Conservation (phyloP, 2,329 filamentous ascomycete genomes). For the Chrysoporthe austroafricana region DNA sequence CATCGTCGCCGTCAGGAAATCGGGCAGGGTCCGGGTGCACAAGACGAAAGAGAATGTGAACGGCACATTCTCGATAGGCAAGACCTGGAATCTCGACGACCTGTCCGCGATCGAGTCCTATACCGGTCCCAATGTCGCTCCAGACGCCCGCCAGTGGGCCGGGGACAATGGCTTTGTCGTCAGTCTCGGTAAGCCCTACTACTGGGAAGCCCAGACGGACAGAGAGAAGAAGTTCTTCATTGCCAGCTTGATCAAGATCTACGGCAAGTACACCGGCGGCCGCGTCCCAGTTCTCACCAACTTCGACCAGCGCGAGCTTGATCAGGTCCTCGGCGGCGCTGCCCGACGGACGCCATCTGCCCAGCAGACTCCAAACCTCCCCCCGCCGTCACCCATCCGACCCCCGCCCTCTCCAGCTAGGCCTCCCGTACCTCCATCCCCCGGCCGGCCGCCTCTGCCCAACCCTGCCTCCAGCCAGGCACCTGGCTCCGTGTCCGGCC, state of each 20-base stretch:
- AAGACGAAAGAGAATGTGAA: conserved; percentile 96
- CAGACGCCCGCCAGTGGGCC: conserved; percentile 74
- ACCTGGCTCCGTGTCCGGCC: conserved; percentile 27
- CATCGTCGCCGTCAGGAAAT: conserved; percentile 90
- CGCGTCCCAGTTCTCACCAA: conserved; percentile 77
- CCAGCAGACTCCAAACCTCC: conserved; percentile 33
- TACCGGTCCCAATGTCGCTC: conserved; percentile 60
- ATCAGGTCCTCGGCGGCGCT: conserved; percentile 69
- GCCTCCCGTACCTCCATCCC: conserved; percentile 36
- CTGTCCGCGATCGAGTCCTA: conserved; percentile 83
- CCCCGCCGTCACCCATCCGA: conserved; percentile 17
- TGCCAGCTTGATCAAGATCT: conserved; percentile 93
- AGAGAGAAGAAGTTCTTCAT: conserved; percentile 99
- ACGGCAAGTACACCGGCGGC: conserved; percentile 91
- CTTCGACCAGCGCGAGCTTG: conserved; percentile 79
- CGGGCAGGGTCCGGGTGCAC: conserved; percentile 90
- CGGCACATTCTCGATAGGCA: conserved; percentile 94
- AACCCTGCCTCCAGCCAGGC: conserved; percentile 25
- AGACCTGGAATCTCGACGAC: conserved; percentile 97
- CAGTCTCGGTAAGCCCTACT: conserved; percentile 91
- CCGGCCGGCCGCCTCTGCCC: conserved; percentile 31
- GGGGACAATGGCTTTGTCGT: conserved; percentile 84
- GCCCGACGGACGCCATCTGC: conserved; percentile 45
- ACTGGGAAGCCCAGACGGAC: conserved; percentile 89
- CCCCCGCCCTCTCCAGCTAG: conserved; percentile 24